phyloP scores from a whole-genome alignment of 805 yeast species.

The Debaryomyces maramus region DNA sequence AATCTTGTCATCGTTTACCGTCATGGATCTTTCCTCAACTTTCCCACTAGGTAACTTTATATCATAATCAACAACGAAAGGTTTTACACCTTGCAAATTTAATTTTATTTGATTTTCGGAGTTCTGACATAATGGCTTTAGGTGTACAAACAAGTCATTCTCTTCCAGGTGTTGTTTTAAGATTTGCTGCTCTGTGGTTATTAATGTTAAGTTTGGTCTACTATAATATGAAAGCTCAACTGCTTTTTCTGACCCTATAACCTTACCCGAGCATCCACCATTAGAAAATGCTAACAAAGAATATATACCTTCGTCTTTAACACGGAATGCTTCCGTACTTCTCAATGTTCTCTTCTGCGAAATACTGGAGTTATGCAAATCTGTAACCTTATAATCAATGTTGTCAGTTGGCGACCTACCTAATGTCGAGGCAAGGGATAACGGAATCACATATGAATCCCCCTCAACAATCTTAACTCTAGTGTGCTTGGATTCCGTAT shows the following conservation, averaged over 20 bases:
- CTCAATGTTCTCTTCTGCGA: constrained; percentile 7
- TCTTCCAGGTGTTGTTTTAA: constrained; percentile 25
- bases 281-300: constrained; percentile 37
- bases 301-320: constrained; percentile 46
- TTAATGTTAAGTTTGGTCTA: constrained; percentile 24
- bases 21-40: constrained; percentile 33
- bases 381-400: constrained; percentile 32
- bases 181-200: constrained; percentile 7
- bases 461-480: constrained; percentile 59
- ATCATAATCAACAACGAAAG: constrained; percentile 71
- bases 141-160: constrained; percentile 14
- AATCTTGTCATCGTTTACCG: constrained; percentile 26
- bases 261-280: constrained; percentile 47
- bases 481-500: constrained; percentile 14
- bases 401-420: constrained; percentile 29
- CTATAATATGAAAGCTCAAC: constrained; percentile 23
- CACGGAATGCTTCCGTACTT: constrained; percentile 22
- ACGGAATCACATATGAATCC: constrained; percentile 55
- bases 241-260: constrained; percentile 18
- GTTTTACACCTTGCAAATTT: constrained; percentile 56
- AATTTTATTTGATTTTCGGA: constrained; percentile 31
- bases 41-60: constrained; percentile 58
- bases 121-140: constrained; percentile 33
- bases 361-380: constrained; percentile 8
- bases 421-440: constrained; percentile 34